Evolutionary conservation across 2,329 filamentous ascomycete genomes (phyloP).

Genomic region (Penicillium sclerotigenum): DNA sequence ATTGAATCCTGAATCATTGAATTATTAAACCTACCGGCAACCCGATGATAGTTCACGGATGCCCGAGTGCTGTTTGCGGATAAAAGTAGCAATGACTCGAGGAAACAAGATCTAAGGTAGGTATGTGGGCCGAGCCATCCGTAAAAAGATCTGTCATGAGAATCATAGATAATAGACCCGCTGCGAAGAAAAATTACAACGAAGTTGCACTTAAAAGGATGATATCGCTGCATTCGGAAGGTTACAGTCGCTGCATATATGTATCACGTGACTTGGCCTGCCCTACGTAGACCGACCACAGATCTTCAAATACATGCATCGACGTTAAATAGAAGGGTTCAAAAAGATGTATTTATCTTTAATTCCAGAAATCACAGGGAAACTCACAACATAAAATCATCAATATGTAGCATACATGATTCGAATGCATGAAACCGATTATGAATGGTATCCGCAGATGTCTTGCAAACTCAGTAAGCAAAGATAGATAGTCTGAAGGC

Average conservation of each 20-base stretch:
- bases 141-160: background rate
- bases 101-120: background rate
- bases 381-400: background rate
- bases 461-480: background rate
- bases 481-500: background rate
- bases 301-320: background rate
- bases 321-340: background rate
- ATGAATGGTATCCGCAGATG: background rate
- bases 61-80: conserved; percentile 18
- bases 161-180: background rate
- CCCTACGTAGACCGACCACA: background rate
- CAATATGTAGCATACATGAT: background rate
- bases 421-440: background rate
- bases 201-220: conserved; percentile 10
- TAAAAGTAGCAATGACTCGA: background rate
- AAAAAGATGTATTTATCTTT: background rate
- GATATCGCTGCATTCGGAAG: conserved; percentile 20
- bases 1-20: background rate
- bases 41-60: conserved; percentile 2
- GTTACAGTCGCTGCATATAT: conserved; percentile 16
- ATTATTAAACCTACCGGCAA: conserved; percentile 1
- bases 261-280: conserved; percentile 14
- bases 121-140: background rate
- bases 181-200: background rate
- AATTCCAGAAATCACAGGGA: accelerated